A percentile compares a stretch with the other conserved stretches of the same genome.
phyloP scores from a whole-genome alignment of 23 red algal genomes.

The Gracilaria caudata region DNA sequence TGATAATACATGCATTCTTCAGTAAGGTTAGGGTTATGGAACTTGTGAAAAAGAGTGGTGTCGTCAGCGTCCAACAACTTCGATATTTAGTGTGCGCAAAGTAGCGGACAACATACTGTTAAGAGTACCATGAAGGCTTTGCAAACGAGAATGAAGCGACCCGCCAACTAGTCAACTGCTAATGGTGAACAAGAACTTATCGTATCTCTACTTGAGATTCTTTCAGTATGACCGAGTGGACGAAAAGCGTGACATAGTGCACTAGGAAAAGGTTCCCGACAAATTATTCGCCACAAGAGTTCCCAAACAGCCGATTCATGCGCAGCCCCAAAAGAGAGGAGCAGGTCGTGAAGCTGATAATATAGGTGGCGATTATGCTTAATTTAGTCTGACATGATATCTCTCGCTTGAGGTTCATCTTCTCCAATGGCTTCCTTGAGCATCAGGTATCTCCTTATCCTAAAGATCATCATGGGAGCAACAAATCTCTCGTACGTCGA shows the following conservation, averaged over 20 bases:
- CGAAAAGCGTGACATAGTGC: too few species aligned
- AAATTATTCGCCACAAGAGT: not conserved
- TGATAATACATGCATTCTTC: not conserved
- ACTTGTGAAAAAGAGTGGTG: too few species aligned
- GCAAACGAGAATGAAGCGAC: not conserved
- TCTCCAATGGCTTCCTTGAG: slow-evolving; percentile 54
- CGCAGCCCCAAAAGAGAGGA: not conserved
- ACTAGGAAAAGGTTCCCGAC: too few species aligned
- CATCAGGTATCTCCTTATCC: slow-evolving; percentile 52
- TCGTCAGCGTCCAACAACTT: too few species aligned
- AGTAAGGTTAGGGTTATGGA: too few species aligned
- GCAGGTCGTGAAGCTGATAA: not conserved
- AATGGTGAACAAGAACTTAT: too few species aligned
- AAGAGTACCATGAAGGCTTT: not conserved
- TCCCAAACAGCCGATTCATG: not conserved
- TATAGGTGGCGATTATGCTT: not conserved
- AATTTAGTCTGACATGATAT: slow-evolving; percentile 50
- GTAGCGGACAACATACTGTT: not conserved
- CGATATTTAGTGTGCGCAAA: not conserved
- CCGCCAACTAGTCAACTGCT: not conserved
- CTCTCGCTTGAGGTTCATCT: slow-evolving; percentile 22
- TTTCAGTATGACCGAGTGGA: too few species aligned
- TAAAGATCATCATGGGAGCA: slow-evolving; percentile 73
- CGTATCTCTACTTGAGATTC: too few species aligned
- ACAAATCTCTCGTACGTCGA: slow-evolving; percentile 57